These are phyloP conservation scores for Boletus tylopilopsis DNA, from an alignment of 768 basidiomycete genomes.

Conservation along the genomic window DNA sequence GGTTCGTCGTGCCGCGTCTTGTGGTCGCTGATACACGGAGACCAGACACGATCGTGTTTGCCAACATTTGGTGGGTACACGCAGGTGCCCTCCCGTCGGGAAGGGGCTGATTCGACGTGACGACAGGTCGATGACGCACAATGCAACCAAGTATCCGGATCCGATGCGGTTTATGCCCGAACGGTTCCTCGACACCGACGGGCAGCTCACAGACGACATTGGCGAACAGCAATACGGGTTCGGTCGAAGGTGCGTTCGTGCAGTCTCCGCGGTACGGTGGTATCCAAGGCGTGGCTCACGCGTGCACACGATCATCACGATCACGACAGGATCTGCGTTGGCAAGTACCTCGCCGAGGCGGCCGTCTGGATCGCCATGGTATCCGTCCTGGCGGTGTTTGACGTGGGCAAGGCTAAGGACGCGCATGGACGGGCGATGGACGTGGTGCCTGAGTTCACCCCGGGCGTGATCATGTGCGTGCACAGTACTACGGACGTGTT, in stretches of 20 bases:
- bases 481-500: background rate
- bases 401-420: slow-evolving; percentile 30
- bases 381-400: slow-evolving; percentile 25
- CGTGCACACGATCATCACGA: too few species aligned
- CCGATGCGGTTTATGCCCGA: slow-evolving; percentile 22
- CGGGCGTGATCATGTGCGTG: slow-evolving; percentile 26
- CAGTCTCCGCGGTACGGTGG: too few species aligned
- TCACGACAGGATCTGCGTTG: slow-evolving; percentile 21
- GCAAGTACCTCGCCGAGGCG: slow-evolving; percentile 24
- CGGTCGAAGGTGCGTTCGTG: slow-evolving; percentile 17
- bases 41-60: slow-evolving; percentile 24
- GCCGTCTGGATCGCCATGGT: slow-evolving; percentile 27
- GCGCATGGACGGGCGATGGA: slow-evolving; percentile 29
- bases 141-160: slow-evolving; percentile 20
- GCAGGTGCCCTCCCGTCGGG: too few species aligned
- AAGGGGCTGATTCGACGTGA: too few species aligned
- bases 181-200: slow-evolving; percentile 15
- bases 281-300: too few species aligned
- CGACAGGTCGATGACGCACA: slow-evolving; percentile 29
- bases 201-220: slow-evolving; percentile 17
- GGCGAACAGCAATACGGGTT: slow-evolving; percentile 21
- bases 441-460: slow-evolving; percentile 22
- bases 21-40: background rate
- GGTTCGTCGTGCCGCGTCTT: background rate
- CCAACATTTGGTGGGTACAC: slow-evolving; percentile 13